Evolutionary conservation across 2,329 filamentous ascomycete genomes (phyloP), one percentile per base, ranked within the genome.

Genomic region (Mariannaea sp.): DNA sequence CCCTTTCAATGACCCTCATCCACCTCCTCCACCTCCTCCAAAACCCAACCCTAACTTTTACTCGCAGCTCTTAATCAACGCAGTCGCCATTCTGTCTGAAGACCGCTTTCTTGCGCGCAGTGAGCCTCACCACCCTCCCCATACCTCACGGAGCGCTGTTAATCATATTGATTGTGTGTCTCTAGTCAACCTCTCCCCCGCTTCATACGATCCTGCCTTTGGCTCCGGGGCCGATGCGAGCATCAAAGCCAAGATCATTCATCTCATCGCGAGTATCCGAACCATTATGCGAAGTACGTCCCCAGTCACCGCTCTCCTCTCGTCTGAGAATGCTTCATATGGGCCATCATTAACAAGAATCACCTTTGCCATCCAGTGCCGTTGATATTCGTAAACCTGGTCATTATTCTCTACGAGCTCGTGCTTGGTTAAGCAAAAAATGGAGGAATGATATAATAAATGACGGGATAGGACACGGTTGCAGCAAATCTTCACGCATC

Each of bases 61-160:
- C n/a, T n/a, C 13, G 29, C 17, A 54, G 71, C 90, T 97, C 68
- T 83, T 97, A 70, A 86, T 94, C 75, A 99, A 99, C 75, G 90
- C 91, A 62, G 88, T 97, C 70, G 91, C 92, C 59, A 86, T 97
- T 69, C 88, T 97, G 61, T 96, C 91, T 65, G 92, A 96, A 83
- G 92, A 96, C 76, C 88, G 92, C 58, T 96, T 96, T 74, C 89
- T 96, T 62, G 75, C 88, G 76, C 87, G 72, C 64, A 95, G 73
- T 75, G 70, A 60, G 73, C 56, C 24, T 27, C 20, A 14, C 29
- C 41, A 20, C 36, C 39, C 49, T 9, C 36, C 14, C 14, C 19
- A 20, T 43, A n/a, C 13, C 16, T 16, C 16, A 30, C 42, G 20
- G 7, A 19, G 19, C 42, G 19, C 26, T 17, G 47, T 51, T 68